Evolutionary conservation across 2,329 filamentous ascomycete genomes (phyloP).

Genomic region (Orbilia ellipsospora): DNA sequence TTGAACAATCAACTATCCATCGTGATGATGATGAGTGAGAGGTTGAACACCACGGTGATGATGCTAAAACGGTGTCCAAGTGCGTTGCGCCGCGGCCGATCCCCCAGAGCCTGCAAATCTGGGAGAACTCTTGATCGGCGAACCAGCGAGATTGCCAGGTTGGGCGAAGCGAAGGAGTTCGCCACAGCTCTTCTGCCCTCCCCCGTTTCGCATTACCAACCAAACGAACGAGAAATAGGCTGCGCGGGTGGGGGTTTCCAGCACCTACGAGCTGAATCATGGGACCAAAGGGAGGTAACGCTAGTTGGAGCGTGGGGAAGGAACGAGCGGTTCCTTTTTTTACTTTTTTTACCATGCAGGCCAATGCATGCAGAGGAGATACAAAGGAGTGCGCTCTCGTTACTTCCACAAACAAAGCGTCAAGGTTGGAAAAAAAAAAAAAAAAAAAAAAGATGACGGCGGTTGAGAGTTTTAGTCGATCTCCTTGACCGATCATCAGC

Average conservation of each 20-base stretch:
- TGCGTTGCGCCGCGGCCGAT: slow-evolving; percentile 36
- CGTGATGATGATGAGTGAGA: not conserved
- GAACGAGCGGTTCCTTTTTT: slow-evolving; percentile 52
- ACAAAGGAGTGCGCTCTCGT: slow-evolving; percentile 50
- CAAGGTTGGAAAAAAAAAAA: slow-evolving; percentile 43
- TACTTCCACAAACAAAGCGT: slow-evolving; percentile 24
- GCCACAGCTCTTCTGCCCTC: slow-evolving; percentile 44
- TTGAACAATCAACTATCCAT: not conserved
- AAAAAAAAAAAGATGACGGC: slow-evolving; percentile 47
- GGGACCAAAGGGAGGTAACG: slow-evolving; percentile 47
- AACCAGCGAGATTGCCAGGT: slow-evolving; percentile 52
- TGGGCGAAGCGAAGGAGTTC: slow-evolving; percentile 49
- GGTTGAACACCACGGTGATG: slow-evolving; percentile 14
- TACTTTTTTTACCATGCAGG: slow-evolving; percentile 52
- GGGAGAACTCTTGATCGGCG: slow-evolving; percentile 48
- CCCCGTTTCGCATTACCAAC: slow-evolving; percentile 55
- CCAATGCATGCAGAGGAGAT: slow-evolving; percentile 51
- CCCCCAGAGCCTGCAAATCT: slow-evolving; percentile 37
- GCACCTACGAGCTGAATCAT: slow-evolving; percentile 55
- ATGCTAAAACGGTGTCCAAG: not conserved
- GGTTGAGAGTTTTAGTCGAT: slow-evolving; percentile 46
- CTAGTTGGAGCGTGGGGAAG: slow-evolving; percentile 54
- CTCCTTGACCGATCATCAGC: slow-evolving; percentile 45
- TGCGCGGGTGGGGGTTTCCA: slow-evolving; percentile 52
- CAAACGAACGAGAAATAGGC: slow-evolving; percentile 48